Percentiles rank a stretch among this genome's conserved stretches.
These are phyloP conservation scores for Ligustrum vulgare DNA, from an alignment of 257 asterid genomes.

Conservation along the genomic window DNA sequence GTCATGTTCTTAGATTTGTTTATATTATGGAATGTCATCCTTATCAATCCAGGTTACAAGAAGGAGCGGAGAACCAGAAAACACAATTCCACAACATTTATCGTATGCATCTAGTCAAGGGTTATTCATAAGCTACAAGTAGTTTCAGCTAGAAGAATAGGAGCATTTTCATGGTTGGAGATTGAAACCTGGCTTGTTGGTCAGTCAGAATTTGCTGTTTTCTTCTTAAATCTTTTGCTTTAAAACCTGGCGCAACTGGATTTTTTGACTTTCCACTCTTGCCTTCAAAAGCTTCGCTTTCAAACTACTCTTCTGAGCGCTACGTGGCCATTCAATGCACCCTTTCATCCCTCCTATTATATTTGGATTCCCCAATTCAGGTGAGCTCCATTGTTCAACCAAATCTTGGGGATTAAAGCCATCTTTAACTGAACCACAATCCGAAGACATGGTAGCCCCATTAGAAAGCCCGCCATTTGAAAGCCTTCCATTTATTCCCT, in stretches of 20 bases:
- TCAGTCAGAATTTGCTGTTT: neutral
- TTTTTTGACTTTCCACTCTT: constrained; percentile 53
- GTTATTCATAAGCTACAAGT: neutral
- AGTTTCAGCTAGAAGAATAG: neutral
- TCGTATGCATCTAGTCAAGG: neutral
- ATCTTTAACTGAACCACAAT: constrained; percentile 40
- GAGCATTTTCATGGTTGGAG: neutral
- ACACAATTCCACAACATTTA: neutral
- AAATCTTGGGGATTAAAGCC: constrained; percentile 42
- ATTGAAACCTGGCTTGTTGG: neutral
- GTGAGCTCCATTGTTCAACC: constrained; percentile 47
- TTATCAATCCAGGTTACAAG: neutral
- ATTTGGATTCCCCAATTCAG: constrained; percentile 44
- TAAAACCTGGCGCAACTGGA: constrained; percentile 65
- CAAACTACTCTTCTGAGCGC: constrained; percentile 51
- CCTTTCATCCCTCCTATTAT: constrained; percentile 52
- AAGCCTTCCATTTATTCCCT: constrained; percentile 40
- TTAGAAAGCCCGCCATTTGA: constrained; percentile 40
- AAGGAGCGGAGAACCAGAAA: neutral
- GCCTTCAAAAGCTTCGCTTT: constrained; percentile 68
- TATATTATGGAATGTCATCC: neutral
- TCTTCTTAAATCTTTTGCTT: constrained; percentile 57
- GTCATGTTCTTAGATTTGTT: neutral
- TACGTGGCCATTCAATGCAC: constrained; percentile 66
- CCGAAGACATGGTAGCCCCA: constrained; percentile 41